phyloP scores from a whole-genome alignment of 2,329 filamentous ascomycete genomes.

The Stachybotrys chlorohalonatus region DNA sequence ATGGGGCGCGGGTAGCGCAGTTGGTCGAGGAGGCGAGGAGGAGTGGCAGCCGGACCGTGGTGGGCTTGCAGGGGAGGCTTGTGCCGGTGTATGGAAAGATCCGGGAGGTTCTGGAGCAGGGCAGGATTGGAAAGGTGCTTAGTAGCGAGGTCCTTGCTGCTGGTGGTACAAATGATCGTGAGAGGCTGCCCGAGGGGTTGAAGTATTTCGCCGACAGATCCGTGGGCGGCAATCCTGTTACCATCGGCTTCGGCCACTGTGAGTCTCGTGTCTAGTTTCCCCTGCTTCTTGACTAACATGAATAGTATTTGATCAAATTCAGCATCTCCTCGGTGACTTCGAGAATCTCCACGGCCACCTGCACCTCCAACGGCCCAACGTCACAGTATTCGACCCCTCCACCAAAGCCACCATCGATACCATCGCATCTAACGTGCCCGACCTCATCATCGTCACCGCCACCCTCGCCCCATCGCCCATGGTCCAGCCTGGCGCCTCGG shows the following conservation, averaged over 20 bases:
- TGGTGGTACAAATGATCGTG: constrained; percentile 25
- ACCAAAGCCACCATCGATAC: constrained; percentile 21
- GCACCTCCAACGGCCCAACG: constrained; percentile 32
- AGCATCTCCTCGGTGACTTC: constrained; percentile 36
- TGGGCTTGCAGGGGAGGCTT: constrained; percentile 42
- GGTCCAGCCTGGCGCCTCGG: constrained; percentile 23
- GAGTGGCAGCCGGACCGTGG: constrained; percentile 27
- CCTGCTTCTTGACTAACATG: constrained; percentile 1
- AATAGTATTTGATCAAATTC: constrained; percentile 35
- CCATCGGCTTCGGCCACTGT: constrained; percentile 34
- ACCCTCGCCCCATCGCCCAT: constrained; percentile 17
- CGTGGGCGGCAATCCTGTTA: constrained; percentile 35
- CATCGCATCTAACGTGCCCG: constrained; percentile 31
- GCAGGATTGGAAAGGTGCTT: constrained; percentile 41
- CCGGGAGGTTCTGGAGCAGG: constrained; percentile 31
- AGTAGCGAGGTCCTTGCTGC: constrained; percentile 35
- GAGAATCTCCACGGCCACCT: constrained; percentile 26
- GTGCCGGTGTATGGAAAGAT: constrained; percentile 34
- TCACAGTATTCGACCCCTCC: constrained; percentile 22
- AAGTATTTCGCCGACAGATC: constrained; percentile 39
- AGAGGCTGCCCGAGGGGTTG: constrained; percentile 21
- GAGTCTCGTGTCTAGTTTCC: constrained; percentile 7
- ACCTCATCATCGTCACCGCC: constrained; percentile 29
- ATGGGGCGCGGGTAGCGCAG: constrained; percentile 27
- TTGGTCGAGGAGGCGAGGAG: constrained; percentile 25